Base-by-base conservation (phyloP, 257 asterid species). In the Solanum etuberosum region DNA sequence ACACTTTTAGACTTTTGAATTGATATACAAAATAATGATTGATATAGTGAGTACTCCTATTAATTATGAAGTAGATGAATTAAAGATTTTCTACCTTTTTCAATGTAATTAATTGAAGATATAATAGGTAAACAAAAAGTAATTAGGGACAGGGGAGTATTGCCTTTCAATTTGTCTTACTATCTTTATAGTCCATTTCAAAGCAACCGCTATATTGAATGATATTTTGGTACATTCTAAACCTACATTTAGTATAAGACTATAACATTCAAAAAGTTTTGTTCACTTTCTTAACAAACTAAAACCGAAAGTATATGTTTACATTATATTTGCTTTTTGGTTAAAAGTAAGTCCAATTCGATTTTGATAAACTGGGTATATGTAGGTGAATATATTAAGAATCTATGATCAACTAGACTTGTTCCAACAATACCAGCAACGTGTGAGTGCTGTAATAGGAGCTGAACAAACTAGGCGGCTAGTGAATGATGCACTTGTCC, bases 401-500 rank as follows among this genome's bases (percentile, higher is more conserved):
- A 92, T 95, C 29, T 1, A 14, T 20, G 78, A 71, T 88, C 98
- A 95, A 63, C 14, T 95, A 63, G 82, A 85, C 31, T 63, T 35
- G 31, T 94, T 93, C 63, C 20, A 67, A 27, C 87, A 90, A 48
- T 94, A 93, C 89, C 98, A 95, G 72, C 54, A 43, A 23, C 89
- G 96, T 18, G 89, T 94, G 72, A 84, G 81, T 84, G 88, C 92
- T 4, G 42, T 93, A 15, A 91, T 94, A 59, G 98, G 98, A 14
- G 85, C 83, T 59, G 90, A 83, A 9, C 87, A 87, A 67, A 78
- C 96, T 0, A 88, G 86, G 31, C 4, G 32, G 37, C 94, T 89
- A 1, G 98, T 96, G n/a, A 94, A 91, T 74, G 84, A 83, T 13
- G 98, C 94, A 1, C 89, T 96, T 2, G 93, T 94, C 18, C 94